phyloP scores from a whole-genome alignment of 2,329 filamentous ascomycete species.

The Leptographium radiaticola region DNA sequence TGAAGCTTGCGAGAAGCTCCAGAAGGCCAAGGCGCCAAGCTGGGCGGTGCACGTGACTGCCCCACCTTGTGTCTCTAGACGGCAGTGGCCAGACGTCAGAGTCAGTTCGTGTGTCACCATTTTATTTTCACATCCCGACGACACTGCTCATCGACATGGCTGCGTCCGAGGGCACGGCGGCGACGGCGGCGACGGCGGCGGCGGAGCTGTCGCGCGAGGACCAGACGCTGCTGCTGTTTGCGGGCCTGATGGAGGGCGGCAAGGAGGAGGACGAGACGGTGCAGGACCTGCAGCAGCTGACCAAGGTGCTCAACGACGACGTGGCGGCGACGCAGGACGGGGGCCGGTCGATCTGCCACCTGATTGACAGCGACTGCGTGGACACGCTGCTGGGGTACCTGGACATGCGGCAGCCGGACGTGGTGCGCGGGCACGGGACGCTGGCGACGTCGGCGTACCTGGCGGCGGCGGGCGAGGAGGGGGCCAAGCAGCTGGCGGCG shows the following conservation, averaged over 20 bases:
- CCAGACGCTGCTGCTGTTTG: constrained; percentile 65
- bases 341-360: constrained; percentile 38
- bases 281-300: constrained; percentile 42
- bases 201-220: constrained; percentile 31
- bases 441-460: constrained; percentile 74
- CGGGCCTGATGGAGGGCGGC: constrained; percentile 80
- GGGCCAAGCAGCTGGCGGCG: constrained; percentile 53
- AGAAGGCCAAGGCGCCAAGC: too few relatives aligned
- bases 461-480: constrained; percentile 59
- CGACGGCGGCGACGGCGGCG: background rate
- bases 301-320: constrained; percentile 46
- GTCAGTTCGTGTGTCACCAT: too few relatives aligned
- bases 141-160: constrained; percentile 1
- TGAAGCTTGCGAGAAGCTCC: too few relatives aligned
- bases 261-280: constrained; percentile 66
- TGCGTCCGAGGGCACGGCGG: background rate
- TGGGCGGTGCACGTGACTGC: too few relatives aligned
- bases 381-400: constrained; percentile 79
- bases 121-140: too few relatives aligned
- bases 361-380: constrained; percentile 62
- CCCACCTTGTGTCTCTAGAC: too few relatives aligned
- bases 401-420: constrained; percentile 65
- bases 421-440: constrained; percentile 68
- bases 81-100: too few relatives aligned
- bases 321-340: constrained; percentile 28